These are phyloP conservation scores for Cordyceps tenuipes DNA, from an alignment of 2,329 filamentous ascomycete species.

Conservation along the genomic window DNA sequence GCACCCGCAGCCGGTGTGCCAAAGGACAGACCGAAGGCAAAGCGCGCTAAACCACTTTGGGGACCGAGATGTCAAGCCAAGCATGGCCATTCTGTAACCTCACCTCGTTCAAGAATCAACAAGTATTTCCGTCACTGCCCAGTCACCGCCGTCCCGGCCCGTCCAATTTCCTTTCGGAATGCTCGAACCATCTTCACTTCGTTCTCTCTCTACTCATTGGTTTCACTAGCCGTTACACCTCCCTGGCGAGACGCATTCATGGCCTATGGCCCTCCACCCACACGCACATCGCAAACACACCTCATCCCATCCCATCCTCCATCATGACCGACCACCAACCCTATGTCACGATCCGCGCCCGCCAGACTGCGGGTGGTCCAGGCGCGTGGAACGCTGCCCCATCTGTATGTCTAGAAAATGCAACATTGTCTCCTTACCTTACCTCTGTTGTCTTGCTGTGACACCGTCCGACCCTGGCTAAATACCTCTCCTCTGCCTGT, in stretches of 20 bases:
- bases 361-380: conserved; percentile 36
- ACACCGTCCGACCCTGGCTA: conserved; percentile 4
- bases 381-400: conserved; percentile 41
- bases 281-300: background rate
- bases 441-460: background rate
- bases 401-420: conserved; percentile 32
- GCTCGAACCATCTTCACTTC: background rate
- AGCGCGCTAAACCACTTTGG: conserved; percentile 25
- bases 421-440: background rate
- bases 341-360: conserved; percentile 46
- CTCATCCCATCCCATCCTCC: background rate
- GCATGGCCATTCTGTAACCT: conserved; percentile 1
- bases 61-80: conserved; percentile 23
- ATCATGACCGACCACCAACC: conserved; percentile 36
- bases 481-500: conserved; percentile 4
- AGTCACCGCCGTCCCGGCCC: background rate
- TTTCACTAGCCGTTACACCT: background rate
- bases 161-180: background rate
- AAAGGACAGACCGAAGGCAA: conserved; percentile 11
- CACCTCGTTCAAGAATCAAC: background rate
- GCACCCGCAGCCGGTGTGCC: conserved; percentile 12
- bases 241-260: background rate
- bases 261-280: conserved; percentile 6
- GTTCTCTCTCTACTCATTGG: background rate
- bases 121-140: background rate